phyloP scores from a whole-genome alignment of 805 yeast species.

The Candida xiaguanensis region DNA sequence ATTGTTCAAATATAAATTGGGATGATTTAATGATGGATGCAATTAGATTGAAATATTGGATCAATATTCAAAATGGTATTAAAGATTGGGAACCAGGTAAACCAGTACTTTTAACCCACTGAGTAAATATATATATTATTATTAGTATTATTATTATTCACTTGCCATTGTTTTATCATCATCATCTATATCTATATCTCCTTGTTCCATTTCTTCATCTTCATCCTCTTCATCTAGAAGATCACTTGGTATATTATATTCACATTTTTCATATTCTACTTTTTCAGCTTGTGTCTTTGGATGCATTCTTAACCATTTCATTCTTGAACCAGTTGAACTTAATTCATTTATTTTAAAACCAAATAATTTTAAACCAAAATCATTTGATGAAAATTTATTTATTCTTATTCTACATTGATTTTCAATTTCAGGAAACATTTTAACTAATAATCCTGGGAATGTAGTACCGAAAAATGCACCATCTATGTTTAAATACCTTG shows the following conservation, averaged over 20 bases:
- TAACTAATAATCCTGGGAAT: constrained; percentile 88
- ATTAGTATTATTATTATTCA: constrained; percentile 16
- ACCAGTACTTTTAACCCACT: constrained; percentile 63
- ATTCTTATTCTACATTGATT: constrained; percentile 61
- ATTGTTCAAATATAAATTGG: constrained; percentile 39
- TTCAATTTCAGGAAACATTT: constrained; percentile 88
- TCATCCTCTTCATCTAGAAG: constrained; percentile 22
- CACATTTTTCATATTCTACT: constrained; percentile 62
- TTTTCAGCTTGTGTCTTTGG: constrained; percentile 64
- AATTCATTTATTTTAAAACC: constrained; percentile 80
- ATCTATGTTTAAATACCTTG: constrained; percentile 84
- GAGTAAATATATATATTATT: constrained; percentile 4
- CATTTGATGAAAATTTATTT: constrained; percentile 44
- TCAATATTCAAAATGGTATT: constrained; percentile 67
- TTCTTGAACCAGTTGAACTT: constrained; percentile 84
- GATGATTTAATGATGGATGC: constrained; percentile 62
- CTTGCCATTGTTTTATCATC: constrained; percentile 44
- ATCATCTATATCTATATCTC: constrained; percentile 30
- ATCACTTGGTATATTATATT: constrained; percentile 49
- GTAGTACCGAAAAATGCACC: constrained; percentile 98
- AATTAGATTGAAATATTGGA: constrained; percentile 78
- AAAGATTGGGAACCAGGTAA: constrained; percentile 76
- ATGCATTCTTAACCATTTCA: constrained; percentile 86
- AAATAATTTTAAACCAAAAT: constrained; percentile 71
- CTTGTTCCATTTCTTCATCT: constrained; percentile 18